phyloP scores from a whole-genome alignment of 192 early-diverging fungal species.

The Coemansia sp. region DNA sequence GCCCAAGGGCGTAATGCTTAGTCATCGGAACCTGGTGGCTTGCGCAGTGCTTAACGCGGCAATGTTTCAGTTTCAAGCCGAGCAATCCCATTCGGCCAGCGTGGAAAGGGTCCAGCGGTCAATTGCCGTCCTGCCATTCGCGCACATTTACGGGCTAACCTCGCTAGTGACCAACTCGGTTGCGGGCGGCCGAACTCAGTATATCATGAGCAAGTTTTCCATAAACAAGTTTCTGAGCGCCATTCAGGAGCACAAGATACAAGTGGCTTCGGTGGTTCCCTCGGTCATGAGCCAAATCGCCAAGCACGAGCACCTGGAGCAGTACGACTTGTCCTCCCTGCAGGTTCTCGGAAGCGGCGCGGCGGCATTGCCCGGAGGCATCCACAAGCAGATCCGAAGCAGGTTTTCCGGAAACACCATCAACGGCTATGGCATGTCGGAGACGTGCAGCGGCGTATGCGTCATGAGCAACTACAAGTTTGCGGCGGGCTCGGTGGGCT shows the following conservation, averaged over 20 bases:
- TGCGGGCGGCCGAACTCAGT: constrained; percentile 18
- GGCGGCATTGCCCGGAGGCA: constrained; percentile 78
- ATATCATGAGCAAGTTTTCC: constrained; percentile 72
- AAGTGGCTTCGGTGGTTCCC: constrained; percentile 59
- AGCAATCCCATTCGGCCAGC: neutral
- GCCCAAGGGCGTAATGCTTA: constrained; percentile 64
- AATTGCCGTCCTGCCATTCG: constrained; percentile 59
- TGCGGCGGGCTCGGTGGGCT: constrained; percentile 64
- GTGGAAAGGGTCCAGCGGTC: constrained; percentile 48
- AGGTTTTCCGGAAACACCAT: constrained; percentile 48
- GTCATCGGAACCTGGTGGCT: constrained; percentile 67
- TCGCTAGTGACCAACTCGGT: constrained; percentile 22
- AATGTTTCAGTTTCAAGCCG: constrained; percentile 39
- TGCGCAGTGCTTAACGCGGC: constrained; percentile 40
- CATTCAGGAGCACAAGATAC: constrained; percentile 63
- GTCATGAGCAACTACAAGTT: constrained; percentile 4
- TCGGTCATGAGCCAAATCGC: constrained; percentile 65
- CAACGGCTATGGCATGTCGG: constrained; percentile 65
- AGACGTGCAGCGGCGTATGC: constrained; percentile 37
- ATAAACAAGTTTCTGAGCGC: constrained; percentile 57
- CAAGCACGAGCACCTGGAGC: constrained; percentile 61
- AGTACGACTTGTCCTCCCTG: constrained; percentile 67
- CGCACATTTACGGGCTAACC: constrained; percentile 54
- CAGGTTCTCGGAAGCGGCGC: constrained; percentile 66
- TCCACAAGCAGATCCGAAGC: constrained; percentile 49